Evolutionary conservation across 352 stramenopile species (phyloP), one percentile per base, ranked within the genome.

Genomic region (Phytophthora europaea): DNA sequence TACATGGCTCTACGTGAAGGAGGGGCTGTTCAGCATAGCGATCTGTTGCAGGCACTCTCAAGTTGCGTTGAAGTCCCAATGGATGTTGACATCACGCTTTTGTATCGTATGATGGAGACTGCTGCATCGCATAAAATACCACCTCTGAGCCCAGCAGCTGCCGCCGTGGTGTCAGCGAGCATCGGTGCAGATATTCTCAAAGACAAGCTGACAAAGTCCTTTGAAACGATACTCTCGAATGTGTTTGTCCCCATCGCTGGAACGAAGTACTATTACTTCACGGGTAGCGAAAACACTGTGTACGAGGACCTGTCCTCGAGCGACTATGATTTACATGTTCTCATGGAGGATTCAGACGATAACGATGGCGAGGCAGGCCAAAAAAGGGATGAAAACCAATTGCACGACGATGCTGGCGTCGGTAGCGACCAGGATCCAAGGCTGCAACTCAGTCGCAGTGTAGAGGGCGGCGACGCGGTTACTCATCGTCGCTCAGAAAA

Each of bases 241-340:
- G 56, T 84, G 26, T 94, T 97, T 50, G 68, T 85, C 7, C 72
- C 79, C 22, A 94, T 97, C 34, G 69, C 78, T 47, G 85, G 85
- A 8, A 95, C 88, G 4, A 92, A 94, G 62, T 97, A 94, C 48
- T 97, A 92, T 54, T 94, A 94, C 54, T 97, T 94, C 54, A 85
- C 82, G 2, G 88, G 89, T 8, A 93, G 71, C 59, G 87, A 93
- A 53, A 81, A 82, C 45, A 70, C 78, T 26, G 64, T 76, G 4
- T 80, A 91, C 36, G 85, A 95, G 18, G 87, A 95, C 12, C 33
- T 80, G 0, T 75, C 82, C 50, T 80, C 83, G n/a, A 81, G 54
- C 26, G 87, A 93, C 43, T 83, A 78, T 40, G 85, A 94, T 31
- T 65, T 92, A 20, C 82, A 87, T 51, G 73, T 93, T 40, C 60